A percentile compares a stretch with the other conserved stretches of the same genome.
Evolutionary conservation across 768 basidiomycete genomes (phyloP).

Genomic region (Mycena belliarum): DNA sequence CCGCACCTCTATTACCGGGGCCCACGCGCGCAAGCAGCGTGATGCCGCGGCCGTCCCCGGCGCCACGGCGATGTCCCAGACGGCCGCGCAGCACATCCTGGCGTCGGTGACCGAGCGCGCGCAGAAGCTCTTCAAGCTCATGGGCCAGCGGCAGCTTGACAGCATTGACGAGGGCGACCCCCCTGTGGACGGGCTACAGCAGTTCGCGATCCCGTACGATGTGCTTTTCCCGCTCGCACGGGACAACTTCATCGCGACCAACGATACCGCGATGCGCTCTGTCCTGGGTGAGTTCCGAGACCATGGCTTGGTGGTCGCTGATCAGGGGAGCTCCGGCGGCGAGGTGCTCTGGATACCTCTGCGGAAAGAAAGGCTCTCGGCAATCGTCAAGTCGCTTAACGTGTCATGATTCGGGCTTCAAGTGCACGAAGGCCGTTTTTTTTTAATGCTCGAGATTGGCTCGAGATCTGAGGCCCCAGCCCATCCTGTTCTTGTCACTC

Average conservation of each 20-base stretch:
- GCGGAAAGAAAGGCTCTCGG: constrained; percentile 68
- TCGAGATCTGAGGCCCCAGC: too few species aligned
- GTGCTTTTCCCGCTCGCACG: constrained; percentile 72
- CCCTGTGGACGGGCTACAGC: constrained; percentile 44
- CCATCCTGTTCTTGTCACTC: too few species aligned
- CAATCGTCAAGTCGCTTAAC: constrained; percentile 35
- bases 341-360: constrained; percentile 51
- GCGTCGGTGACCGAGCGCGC: constrained; percentile 82
- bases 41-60: constrained; percentile 28
- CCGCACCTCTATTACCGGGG: constrained; percentile 61
- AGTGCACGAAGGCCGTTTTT: background rate
- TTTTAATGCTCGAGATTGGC: too few species aligned
- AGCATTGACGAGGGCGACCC: constrained; percentile 43
- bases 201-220: constrained; percentile 63
- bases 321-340: constrained; percentile 44
- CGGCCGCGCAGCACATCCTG: constrained; percentile 77
- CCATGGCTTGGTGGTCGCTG: constrained; percentile 57
- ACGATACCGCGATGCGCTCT: constrained; percentile 55
- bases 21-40: constrained; percentile 41
- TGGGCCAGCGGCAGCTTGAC: constrained; percentile 70
- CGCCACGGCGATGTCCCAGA: constrained; percentile 61
- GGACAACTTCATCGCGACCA: constrained; percentile 86
- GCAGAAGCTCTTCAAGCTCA: constrained; percentile 76
- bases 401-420: background rate
- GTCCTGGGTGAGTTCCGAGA: constrained; percentile 84